Percentiles rank a stretch among this genome's conserved stretches.
Conservation (phyloP, 371 early-diverging fungal genomes). For the Mucor mucedo region DNA sequence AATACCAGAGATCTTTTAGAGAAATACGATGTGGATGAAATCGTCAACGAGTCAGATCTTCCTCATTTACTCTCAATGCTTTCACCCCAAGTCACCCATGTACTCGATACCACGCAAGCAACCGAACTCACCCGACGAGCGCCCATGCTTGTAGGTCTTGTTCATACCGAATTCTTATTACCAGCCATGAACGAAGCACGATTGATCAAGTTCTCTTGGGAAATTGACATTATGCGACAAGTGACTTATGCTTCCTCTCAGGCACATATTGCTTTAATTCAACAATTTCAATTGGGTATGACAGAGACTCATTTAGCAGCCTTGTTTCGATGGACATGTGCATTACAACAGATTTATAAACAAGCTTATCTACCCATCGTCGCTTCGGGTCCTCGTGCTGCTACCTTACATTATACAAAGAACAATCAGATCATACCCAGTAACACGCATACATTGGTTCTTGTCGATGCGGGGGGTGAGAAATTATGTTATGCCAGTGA, state of each 20-base stretch:
- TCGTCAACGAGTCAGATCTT: conserved; percentile 43
- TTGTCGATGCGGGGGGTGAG: conserved; percentile 92
- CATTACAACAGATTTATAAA: conserved; percentile 46
- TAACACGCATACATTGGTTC: conserved; percentile 54
- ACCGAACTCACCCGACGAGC: neutral
- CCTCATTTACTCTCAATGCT: conserved; percentile 30
- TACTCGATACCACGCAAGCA: conserved; percentile 9
- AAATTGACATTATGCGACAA: conserved; percentile 53
- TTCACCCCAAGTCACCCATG: conserved; percentile 32
- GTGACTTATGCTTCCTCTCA: conserved; percentile 38
- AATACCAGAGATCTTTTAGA: conserved; percentile 30
- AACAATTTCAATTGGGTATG: conserved; percentile 50
- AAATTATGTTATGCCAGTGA: conserved; percentile 84
- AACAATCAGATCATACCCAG: conserved; percentile 47
- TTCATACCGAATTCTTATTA: conserved; percentile 11
- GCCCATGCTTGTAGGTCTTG: neutral
- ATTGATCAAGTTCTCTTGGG: conserved; percentile 57
- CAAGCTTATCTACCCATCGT: conserved; percentile 67
- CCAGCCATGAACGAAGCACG: conserved; percentile 52
- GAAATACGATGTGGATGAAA: conserved; percentile 50
- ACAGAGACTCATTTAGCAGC: conserved; percentile 62
- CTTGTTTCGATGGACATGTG: conserved; percentile 60
- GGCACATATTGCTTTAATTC: conserved; percentile 54
- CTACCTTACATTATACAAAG: conserved; percentile 62
- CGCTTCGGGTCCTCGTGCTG: conserved; percentile 60